These are phyloP conservation scores for Acer negundo DNA, from an alignment of 345 rosid genomes.

Conservation along the genomic window DNA sequence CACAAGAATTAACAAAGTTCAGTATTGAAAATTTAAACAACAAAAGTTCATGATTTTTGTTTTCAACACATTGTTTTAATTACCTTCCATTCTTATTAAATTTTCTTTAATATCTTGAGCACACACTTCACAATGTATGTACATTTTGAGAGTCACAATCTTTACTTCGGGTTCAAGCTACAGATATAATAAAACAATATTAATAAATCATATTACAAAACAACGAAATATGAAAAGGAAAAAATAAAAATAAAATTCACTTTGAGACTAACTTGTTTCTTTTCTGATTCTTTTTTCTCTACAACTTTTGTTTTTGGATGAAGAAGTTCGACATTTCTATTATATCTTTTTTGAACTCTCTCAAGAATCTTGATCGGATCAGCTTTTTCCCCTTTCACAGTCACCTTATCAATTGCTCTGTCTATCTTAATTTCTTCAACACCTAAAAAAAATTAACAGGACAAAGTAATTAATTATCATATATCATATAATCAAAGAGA, in stretches of 20 bases:
- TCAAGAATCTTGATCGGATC: constrained; percentile 45
- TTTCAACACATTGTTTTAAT: neutral
- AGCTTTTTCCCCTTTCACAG: constrained; percentile 47
- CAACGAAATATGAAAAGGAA: neutral
- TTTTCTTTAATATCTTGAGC: constrained; percentile 49
- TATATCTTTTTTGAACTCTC: constrained; percentile 52
- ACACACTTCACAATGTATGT: constrained; percentile 73
- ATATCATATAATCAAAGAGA: constrained; percentile 51
- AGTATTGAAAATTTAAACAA: neutral
- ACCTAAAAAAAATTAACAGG: constrained; percentile 32
- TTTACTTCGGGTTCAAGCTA: constrained; percentile 35
- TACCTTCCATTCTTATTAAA: constrained; percentile 56
- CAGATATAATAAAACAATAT: neutral
- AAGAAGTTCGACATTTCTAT: constrained; percentile 53
- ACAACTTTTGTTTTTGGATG: constrained; percentile 42
- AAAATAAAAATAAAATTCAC: no score
- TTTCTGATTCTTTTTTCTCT: constrained; percentile 31
- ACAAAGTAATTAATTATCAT: neutral
- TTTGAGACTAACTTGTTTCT: constrained; percentile 34
- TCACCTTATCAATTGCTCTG: constrained; percentile 39
- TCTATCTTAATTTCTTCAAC: constrained; percentile 52
- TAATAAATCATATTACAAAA: neutral
- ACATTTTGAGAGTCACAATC: constrained; percentile 44
- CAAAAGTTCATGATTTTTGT: no score
- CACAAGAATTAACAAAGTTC: neutral